These are phyloP conservation scores for Eucalyptus caleyi DNA, from an alignment of 345 rosid genomes.

Conservation along the genomic window DNA sequence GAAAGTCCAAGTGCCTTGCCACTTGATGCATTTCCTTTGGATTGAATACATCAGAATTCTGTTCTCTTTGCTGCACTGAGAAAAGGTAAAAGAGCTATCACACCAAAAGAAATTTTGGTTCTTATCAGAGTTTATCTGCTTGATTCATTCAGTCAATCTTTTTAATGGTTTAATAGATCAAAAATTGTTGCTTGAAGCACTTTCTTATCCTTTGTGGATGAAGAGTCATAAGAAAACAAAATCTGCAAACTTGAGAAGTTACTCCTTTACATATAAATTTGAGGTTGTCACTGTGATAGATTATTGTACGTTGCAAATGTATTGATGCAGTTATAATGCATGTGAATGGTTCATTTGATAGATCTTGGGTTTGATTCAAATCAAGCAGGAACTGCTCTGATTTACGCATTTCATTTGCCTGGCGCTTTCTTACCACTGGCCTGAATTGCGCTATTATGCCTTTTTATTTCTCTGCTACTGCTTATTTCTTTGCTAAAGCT, in stretches of 20 bases:
- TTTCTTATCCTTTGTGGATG: neutral
- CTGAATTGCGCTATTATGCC: neutral
- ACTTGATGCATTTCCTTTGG: neutral
- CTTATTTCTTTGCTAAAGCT: neutral
- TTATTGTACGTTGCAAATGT: neutral
- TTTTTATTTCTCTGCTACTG: neutral
- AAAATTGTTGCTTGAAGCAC: neutral
- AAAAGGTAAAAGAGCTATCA: neutral
- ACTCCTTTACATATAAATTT: neutral
- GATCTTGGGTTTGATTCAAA: neutral
- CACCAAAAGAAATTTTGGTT: neutral
- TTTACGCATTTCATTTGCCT: neutral
- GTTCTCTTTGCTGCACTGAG: neutral
- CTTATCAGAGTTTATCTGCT: neutral
- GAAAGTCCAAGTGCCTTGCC: neutral
- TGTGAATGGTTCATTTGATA: neutral
- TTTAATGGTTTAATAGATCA: neutral
- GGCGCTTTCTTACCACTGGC: neutral
- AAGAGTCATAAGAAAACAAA: neutral
- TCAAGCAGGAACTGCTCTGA: neutral
- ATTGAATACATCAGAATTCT: neutral
- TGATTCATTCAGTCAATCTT: neutral
- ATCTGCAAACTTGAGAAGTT: neutral
- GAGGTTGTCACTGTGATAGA: neutral
- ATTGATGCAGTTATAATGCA: neutral